Evolutionary conservation across 192 early-diverging fungal species (phyloP).

Genomic region (Coemansia sp.): DNA sequence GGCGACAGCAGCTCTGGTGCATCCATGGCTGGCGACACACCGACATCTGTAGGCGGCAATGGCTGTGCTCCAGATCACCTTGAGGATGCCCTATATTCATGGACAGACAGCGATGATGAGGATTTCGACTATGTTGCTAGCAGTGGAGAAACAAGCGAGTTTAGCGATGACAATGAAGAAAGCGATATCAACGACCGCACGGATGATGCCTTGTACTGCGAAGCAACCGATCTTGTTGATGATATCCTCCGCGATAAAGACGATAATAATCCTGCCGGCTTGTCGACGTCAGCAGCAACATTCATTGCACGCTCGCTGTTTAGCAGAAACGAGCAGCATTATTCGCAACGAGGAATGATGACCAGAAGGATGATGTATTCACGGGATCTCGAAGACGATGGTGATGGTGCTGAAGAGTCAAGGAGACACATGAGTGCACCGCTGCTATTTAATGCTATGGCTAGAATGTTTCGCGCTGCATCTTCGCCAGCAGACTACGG

Average conservation of each 20-base stretch:
- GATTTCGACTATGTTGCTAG: conserved; percentile 36
- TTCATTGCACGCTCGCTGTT: conserved; percentile 44
- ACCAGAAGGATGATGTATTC: conserved; percentile 39
- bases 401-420: background rate
- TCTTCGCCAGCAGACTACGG: background rate
- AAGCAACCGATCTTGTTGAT: conserved; percentile 34
- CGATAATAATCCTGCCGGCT: conserved; percentile 22
- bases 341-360: conserved; percentile 13
- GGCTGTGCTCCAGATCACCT: background rate
- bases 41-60: background rate
- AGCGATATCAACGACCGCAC: conserved; percentile 11
- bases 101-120: conserved; percentile 9
- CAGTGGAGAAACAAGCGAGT: conserved; percentile 19
- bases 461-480: background rate
- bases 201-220: background rate
- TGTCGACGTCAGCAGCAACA: conserved; percentile 28
- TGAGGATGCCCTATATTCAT: background rate
- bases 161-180: conserved; percentile 21
- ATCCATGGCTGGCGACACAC: background rate
- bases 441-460: background rate
- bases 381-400: conserved; percentile 9
- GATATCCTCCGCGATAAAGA: conserved; percentile 26
- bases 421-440: background rate
- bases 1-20: background rate
- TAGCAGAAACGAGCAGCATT: background rate